Evolutionary conservation across 768 basidiomycete genomes (phyloP), one percentile per base, ranked within the genome.

Genomic region (Leucosporidium creatinivorum): DNA sequence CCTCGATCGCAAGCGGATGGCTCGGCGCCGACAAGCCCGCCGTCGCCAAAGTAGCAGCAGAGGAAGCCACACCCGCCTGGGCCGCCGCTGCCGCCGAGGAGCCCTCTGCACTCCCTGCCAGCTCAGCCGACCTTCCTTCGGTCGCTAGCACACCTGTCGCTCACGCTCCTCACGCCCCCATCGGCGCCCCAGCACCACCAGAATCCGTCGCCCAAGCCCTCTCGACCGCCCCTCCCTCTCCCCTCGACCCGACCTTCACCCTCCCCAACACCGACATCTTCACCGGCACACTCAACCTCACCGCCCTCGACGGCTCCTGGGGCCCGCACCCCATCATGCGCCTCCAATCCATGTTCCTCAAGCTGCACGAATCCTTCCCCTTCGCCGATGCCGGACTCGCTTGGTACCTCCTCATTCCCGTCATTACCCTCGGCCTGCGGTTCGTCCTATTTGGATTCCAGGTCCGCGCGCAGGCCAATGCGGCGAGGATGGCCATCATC

Each of bases 331-430:
- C 70, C 18, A 72, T 72, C 60, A 69, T 72, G 67, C 67, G 70
- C 54, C 58, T 72, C 59, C 65, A 72, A 39, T 68, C 67, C 50
- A 61, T 72, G 49, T 69, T 72, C 65, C 62, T 72, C 55, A 64
- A 72, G 62, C 62, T 72, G 7, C 70, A 72, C 67, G 70, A 72
- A 49, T 63, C 61, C 23, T 69, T 72, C 59, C 70, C 70, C 1
- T 39, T 72, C 62, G 62, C 66, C 63, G 65, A 65, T 58, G 84
- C 85, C 0, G 86, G 85, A 48, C 78, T 91, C 67, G 86, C 88
- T 0, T 93, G 91, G 90, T 89, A 89, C 80, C 85, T 86, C 82
- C 87, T 89, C 58, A 89, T 93, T 78, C 78, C 91, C 54, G 80
- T 79, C 7, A 85, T 85, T 33, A 84, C 86, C 31, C 63, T 87